Conservation (phyloP, 192 early-diverging fungal genomes). For the Nowakowskiella sp. region DNA sequence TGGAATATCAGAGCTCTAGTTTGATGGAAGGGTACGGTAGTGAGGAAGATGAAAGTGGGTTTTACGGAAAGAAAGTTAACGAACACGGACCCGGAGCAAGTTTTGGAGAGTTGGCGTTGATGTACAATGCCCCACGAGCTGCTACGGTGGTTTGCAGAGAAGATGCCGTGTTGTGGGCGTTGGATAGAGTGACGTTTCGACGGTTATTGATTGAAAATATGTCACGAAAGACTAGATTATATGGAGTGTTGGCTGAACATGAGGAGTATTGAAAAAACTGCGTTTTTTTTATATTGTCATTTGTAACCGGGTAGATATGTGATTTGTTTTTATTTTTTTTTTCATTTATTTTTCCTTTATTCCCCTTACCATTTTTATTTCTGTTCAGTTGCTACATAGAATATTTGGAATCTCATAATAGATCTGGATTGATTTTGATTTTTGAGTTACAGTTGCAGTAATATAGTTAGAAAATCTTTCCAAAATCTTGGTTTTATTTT, state of each 20-base stretch:
- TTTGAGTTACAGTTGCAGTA: no score
- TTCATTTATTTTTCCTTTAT: no score
- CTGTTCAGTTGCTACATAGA: no score
- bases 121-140: conserved; percentile 86
- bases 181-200: conserved; percentile 82
- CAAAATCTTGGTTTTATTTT: no score
- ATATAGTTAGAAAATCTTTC: no score
- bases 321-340: not conserved
- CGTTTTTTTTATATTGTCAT: no score
- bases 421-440: no score
- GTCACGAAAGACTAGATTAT: conserved; percentile 71
- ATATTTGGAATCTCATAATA: no score
- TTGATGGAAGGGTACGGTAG: conserved; percentile 57
- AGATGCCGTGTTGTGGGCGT: conserved; percentile 69
- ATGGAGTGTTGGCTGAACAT: conserved; percentile 59
- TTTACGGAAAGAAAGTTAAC: conserved; percentile 45
- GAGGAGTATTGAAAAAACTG: no score
- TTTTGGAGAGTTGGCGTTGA: conserved; percentile 84
- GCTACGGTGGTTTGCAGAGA: conserved; percentile 71
- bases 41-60: not conserved
- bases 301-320: conserved; percentile 1
- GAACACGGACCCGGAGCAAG: conserved; percentile 64
- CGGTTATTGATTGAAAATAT: conserved; percentile 83
- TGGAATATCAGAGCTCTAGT: conserved; percentile 63
- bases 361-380: no score